Percentiles rank a stretch among this genome's conserved stretches.
These are phyloP conservation scores for Angomonas ambiguus DNA, from an alignment of 208 protist species.

Conservation along the genomic window DNA sequence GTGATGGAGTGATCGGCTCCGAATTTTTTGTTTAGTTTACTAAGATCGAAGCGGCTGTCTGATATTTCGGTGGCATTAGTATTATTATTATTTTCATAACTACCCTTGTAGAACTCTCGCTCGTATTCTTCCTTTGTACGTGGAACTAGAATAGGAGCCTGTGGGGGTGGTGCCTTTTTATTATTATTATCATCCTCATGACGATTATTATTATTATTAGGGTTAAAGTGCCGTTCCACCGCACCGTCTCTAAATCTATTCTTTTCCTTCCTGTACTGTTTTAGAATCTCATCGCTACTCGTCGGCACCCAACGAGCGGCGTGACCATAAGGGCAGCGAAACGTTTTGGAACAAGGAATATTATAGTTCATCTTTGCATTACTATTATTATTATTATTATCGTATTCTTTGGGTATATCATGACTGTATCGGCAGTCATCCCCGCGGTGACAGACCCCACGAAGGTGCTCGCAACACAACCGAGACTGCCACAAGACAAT, in stretches of 20 bases:
- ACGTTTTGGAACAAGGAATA: conserved; percentile 63
- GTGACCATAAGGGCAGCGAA: conserved; percentile 48
- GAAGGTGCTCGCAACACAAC: conserved; percentile 66
- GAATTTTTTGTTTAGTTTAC: background rate
- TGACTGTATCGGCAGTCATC: conserved; percentile 59
- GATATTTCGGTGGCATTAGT: too few relatives aligned
- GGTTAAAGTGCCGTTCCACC: background rate
- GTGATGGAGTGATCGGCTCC: background rate
- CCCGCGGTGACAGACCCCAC: conserved; percentile 29
- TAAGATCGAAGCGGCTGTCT: background rate
- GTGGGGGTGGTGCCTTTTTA: too few relatives aligned
- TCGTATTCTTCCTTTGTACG: too few relatives aligned
- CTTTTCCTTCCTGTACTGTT: conserved; percentile 3
- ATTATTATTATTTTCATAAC: background rate
- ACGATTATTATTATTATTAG: background rate
- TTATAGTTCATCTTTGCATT: conserved; percentile 49
- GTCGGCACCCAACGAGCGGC: conserved; percentile 52
- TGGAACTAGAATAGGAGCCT: too few relatives aligned
- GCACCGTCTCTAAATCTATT: conserved; percentile 1
- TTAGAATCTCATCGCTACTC: conserved; percentile 6
- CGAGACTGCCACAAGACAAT: conserved; percentile 59
- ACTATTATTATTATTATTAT: too few relatives aligned
- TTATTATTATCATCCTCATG: background rate
- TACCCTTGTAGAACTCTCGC: too few relatives aligned
- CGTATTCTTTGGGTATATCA: too few relatives aligned